Evolutionary conservation across 164 flowering plant genomes (phyloP), one percentile per base, ranked within the genome.

Genomic region (Akebia trifoliata): DNA sequence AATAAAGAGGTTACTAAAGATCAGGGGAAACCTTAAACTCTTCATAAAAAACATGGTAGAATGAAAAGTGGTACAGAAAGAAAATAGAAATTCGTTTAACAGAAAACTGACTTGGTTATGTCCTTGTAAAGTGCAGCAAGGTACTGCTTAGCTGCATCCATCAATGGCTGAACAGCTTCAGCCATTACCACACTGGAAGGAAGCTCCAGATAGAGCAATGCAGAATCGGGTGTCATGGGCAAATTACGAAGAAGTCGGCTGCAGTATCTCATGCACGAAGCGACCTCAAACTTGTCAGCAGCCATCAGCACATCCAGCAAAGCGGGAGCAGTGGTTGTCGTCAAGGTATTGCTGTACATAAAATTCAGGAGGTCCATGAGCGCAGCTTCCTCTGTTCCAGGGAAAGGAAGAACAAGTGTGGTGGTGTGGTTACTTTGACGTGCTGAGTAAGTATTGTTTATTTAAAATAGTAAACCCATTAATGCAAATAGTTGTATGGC

Each of bases 201-300:
- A 63, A 93, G 97, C 60, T 93, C 99, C 22, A 93, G 68, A 80
- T 85, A 93, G 12, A 93, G 80, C 73, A 93, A 74, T 6, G 99
- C 97, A 28, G 96, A 86, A 26, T 90, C 97, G 0, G 91, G 93
- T 18, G 89, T 83, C 99, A 93, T 93, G 55, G 92, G 79, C 74
- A 78, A 31, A 63, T 81, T 79, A n/a, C 87, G 70, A 63, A 93
- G 56, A 24, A 72, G 50, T 17, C 82, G 75, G 65, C 96, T 80
- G 69, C 99, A 93, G 57, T 86, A 65, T 65, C 96, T 78, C 96
- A 93, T 93, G 76, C 99, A 93, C 1, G 99, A 90, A 64, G 95
- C 90, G 52, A 93, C 99, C 76, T 90, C 96, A 76, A 78, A 93
- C 57, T 93, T 93, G 71, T 93, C 98, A 36, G 98, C 96, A 62